These are phyloP conservation scores for Kalmusia sp. DNA, from an alignment of 2,329 filamentous ascomycete species.

Conservation along the genomic window DNA sequence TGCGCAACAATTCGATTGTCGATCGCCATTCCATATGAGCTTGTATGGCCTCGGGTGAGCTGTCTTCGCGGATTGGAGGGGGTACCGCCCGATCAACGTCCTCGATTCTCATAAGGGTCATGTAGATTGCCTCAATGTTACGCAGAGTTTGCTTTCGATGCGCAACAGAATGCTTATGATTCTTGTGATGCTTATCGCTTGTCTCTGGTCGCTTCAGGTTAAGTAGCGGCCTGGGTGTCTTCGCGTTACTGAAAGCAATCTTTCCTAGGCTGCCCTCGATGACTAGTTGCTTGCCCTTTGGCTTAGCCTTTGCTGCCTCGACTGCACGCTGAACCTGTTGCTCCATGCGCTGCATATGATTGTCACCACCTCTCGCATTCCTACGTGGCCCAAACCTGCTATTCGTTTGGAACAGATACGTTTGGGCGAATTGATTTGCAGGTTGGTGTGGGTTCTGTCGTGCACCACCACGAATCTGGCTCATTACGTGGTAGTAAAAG, in stretches of 20 bases:
- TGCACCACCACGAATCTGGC: constrained; percentile 87
- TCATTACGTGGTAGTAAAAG: constrained; percentile 98
- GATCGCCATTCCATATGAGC: constrained; percentile 82
- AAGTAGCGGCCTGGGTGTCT: constrained; percentile 91
- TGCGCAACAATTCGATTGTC: constrained; percentile 73
- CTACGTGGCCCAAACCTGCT: constrained; percentile 79
- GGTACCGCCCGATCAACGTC: constrained; percentile 87
- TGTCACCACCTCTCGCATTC: constrained; percentile 84
- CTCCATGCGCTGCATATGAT: constrained; percentile 98
- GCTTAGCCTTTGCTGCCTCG: constrained; percentile 95
- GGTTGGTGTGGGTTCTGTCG: constrained; percentile 92
- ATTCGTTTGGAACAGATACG: constrained; percentile 94
- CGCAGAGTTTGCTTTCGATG: constrained; percentile 84
- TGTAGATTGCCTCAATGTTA: constrained; percentile 89
- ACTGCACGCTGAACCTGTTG: constrained; percentile 98
- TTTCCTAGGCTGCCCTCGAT: constrained; percentile 96
- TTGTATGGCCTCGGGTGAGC: constrained; percentile 73
- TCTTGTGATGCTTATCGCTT: constrained; percentile 54
- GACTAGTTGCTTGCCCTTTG: constrained; percentile 96
- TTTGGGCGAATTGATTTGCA: constrained; percentile 95
- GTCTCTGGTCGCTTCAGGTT: constrained; percentile 91
- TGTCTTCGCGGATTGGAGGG: constrained; percentile 67
- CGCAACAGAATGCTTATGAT: constrained; percentile 60
- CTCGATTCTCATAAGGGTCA: constrained; percentile 89
- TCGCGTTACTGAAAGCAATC: constrained; percentile 98